Evolutionary conservation across 495 filamentous ascomycete genomes (phyloP).

Genomic region (Tuber borchii): DNA sequence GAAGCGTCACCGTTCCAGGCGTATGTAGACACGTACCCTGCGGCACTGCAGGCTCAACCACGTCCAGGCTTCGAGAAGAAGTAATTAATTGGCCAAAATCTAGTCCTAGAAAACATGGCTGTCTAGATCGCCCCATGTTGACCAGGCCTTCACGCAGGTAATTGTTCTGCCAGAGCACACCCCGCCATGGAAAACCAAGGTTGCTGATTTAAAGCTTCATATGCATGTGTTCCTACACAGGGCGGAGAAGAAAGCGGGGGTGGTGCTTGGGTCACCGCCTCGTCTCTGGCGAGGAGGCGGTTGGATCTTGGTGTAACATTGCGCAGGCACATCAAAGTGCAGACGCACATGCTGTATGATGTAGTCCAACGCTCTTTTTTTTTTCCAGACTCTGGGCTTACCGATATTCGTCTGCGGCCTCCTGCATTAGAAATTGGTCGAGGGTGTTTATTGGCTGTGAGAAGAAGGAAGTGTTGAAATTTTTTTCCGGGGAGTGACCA

Average conservation of each 20-base stretch:
- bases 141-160: slow-evolving; percentile 21
- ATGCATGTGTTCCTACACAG: neutral
- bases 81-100: slow-evolving; percentile 22
- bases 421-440: too few relatives aligned
- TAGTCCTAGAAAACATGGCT: slow-evolving; percentile 20
- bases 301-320: too few relatives aligned
- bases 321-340: too few relatives aligned
- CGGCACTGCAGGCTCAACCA: slow-evolving; percentile 10
- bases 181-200: slow-evolving; percentile 21
- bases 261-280: neutral
- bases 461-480: too few relatives aligned
- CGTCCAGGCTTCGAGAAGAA: slow-evolving; percentile 10
- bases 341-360: too few relatives aligned
- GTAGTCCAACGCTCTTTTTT: too few relatives aligned
- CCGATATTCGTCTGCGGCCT: too few relatives aligned
- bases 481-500: too few relatives aligned
- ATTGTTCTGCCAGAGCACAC: neutral
- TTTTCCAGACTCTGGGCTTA: too few relatives aligned
- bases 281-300: too few relatives aligned
- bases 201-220: neutral
- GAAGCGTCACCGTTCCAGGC: neutral
- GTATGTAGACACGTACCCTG: neutral
- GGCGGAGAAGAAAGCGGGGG: neutral
- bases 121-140: slow-evolving; percentile 24
- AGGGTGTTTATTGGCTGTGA: too few relatives aligned